Evolutionary conservation across 202 grass and related monocot genomes (phyloP).

Genomic region (Digitaria exilis): DNA sequence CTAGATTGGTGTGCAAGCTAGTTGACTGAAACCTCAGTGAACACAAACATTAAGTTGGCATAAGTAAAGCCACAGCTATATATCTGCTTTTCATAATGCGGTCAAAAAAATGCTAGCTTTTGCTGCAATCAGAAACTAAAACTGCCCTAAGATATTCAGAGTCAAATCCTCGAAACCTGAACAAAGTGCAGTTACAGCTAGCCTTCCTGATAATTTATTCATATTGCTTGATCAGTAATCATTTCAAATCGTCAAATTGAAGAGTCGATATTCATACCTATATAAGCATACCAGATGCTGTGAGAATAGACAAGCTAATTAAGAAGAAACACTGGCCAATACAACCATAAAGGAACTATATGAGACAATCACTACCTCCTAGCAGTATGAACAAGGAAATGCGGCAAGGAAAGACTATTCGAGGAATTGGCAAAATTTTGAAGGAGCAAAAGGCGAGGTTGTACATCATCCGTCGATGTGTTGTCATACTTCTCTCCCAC

Average conservation of each 20-base stretch:
- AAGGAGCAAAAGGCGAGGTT: slow-evolving; percentile 33
- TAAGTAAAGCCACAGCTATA: neutral
- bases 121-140: slow-evolving; percentile 7
- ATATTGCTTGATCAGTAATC: neutral
- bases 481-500: slow-evolving; percentile 33
- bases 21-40: neutral
- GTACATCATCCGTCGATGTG: slow-evolving; percentile 38
- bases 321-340: neutral
- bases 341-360: neutral
- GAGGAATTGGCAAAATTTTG: slow-evolving; percentile 12
- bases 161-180: neutral
- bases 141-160: neutral
- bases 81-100: neutral
- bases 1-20: neutral
- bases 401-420: slow-evolving; percentile 16
- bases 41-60: neutral
- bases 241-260: neutral
- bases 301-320: neutral
- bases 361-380: too few relatives aligned
- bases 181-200: neutral
- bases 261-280: neutral
- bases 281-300: neutral
- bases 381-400: neutral
- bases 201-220: neutral
- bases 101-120: neutral